These are phyloP conservation scores for Rhodamnia rubescens DNA, from an alignment of 345 rosid species.

Conservation along the genomic window DNA sequence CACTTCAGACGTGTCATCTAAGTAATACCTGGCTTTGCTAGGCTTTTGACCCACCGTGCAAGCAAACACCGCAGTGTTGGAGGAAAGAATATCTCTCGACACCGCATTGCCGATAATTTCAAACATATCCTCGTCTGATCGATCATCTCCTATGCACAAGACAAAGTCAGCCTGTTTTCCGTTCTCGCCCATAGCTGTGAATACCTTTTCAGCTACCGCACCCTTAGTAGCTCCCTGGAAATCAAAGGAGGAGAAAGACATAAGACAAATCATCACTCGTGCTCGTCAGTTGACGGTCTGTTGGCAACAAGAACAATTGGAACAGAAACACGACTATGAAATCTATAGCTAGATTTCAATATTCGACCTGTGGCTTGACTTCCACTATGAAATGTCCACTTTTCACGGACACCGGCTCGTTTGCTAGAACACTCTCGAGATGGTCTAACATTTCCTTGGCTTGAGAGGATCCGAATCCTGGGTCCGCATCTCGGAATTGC, in stretches of 20 bases:
- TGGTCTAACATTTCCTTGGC: constrained; percentile 62
- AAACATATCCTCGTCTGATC: constrained; percentile 62
- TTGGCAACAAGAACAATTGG: neutral
- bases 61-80: constrained; percentile 28
- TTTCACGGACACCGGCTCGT: constrained; percentile 52
- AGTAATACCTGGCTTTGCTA: constrained; percentile 46
- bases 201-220: constrained; percentile 32
- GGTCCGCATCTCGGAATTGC: constrained; percentile 48
- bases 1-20: constrained; percentile 38
- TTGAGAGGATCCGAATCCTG: constrained; percentile 42
- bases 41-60: constrained; percentile 55
- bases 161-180: constrained; percentile 43
- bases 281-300: neutral
- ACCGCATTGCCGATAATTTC: constrained; percentile 28
- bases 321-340: neutral
- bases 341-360: neutral
- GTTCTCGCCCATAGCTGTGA: constrained; percentile 25
- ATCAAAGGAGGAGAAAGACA: neutral
- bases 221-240: constrained; percentile 53
- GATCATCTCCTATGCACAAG: constrained; percentile 52
- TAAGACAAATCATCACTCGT: neutral
- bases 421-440: constrained; percentile 45
- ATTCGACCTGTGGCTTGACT: constrained; percentile 49
- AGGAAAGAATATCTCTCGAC: constrained; percentile 14
- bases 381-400: constrained; percentile 52